Base-by-base conservation (phyloP, 176 grass and related monocot species). In the Raddia distichophylla region DNA sequence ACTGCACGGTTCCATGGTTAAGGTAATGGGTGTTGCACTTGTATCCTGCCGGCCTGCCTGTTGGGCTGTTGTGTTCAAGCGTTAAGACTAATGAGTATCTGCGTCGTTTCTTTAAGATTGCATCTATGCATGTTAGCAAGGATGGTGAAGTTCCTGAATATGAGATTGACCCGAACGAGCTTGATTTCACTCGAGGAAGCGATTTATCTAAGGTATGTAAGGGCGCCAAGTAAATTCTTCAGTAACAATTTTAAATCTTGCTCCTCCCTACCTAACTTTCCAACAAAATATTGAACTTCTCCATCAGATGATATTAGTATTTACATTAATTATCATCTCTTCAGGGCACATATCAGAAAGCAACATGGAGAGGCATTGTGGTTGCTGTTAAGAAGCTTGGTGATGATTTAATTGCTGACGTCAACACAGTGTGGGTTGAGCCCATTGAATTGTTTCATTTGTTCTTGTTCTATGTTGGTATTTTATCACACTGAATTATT, bases 381-480 rank as follows among this genome's bases (percentile, higher is more conserved):
- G 96, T 99, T 71, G 96, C 96, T 75, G 91, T 99, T 82, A 99
- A 99, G 82, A 90, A 88, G 79, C 87, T 99, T 69, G 96, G 89
- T 56, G 96, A 95, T 81, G 93, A 90, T 84, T 62, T 95, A 64
- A 91, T 93, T 73, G 82, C 74, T 56, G 90, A 99, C 8, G 89
- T 91, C 19, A 86, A 91, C 74, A 99, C 91, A 99, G 89, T 99
- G 96, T 99, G 89, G 65, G 96, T 99, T 93, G 75, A 78, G 91
- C 84, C 52, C 50, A 76, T 78, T 64, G 64, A 78, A 68, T 85
- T 79, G 9, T 82, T 64, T 13, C 59, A 63, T 86, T 75, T 74
- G 1, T 51, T 86, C 55, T 6, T 80, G 64, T 2, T 86, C 43
- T 71, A 64, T 67, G 17, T 58, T 86, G 53, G 17, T 47, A 27